Evolutionary conservation across 805 yeast genomes (phyloP).

Genomic region (Starmerella apis): DNA sequence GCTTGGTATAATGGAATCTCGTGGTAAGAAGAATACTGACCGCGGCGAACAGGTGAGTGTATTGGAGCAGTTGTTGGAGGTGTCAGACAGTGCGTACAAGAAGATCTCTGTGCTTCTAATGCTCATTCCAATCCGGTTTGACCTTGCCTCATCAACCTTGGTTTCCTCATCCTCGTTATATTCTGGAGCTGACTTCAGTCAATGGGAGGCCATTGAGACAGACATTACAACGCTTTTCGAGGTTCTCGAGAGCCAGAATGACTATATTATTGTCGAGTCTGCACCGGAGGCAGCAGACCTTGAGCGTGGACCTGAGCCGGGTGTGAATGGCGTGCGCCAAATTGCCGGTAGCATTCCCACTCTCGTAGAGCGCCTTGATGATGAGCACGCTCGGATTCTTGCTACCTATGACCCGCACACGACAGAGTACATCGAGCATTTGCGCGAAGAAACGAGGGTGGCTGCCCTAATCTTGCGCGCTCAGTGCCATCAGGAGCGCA

Average conservation of each 20-base stretch:
- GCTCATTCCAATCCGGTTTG: slow-evolving; percentile 81
- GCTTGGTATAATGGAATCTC: slow-evolving; percentile 65
- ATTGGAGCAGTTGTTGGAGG: slow-evolving; percentile 49
- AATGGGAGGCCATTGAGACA: slow-evolving; percentile 58
- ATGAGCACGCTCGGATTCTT: slow-evolving; percentile 80
- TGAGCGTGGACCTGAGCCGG: slow-evolving; percentile 50
- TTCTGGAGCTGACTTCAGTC: slow-evolving; percentile 20
- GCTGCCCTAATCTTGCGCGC: slow-evolving; percentile 71
- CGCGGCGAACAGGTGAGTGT: slow-evolving; percentile 61
- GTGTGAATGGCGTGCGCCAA: slow-evolving; percentile 52
- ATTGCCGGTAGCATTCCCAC: slow-evolving; percentile 79
- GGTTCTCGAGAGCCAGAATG: slow-evolving; percentile 53
- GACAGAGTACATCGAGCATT: slow-evolving; percentile 79
- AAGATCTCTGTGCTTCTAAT: slow-evolving; percentile 64
- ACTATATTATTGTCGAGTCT: slow-evolving; percentile 63
- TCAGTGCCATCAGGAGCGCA: slow-evolving; percentile 72
- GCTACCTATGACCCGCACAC: slow-evolving; percentile 91
- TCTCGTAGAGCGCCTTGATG: slow-evolving; percentile 85
- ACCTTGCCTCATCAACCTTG: slow-evolving; percentile 64
- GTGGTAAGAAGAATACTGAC: slow-evolving; percentile 94
- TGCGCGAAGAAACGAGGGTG: slow-evolving; percentile 72
- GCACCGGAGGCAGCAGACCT: slow-evolving; percentile 72
- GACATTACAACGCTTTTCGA: slow-evolving; percentile 56
- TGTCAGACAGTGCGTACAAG: slow-evolving; percentile 58
- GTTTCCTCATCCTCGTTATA: slow-evolving; percentile 35